These are phyloP conservation scores for Inga laurina DNA, from an alignment of 306 rosid genomes.

Conservation along the genomic window DNA sequence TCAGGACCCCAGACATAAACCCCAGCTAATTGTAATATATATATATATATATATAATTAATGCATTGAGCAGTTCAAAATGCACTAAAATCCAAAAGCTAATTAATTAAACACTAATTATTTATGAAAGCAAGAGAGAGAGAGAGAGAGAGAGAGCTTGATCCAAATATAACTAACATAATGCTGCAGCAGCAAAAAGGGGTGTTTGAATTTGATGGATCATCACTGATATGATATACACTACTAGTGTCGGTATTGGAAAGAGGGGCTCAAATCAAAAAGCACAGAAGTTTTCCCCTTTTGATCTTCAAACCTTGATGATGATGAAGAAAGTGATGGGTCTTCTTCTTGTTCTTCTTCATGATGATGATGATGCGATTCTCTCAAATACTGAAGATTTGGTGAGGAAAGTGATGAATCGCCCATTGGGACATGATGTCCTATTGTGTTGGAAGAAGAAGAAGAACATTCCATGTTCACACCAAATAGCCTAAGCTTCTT, in stretches of 20 bases:
- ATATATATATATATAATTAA: slow-evolving; percentile 5
- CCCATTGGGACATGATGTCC: slow-evolving; percentile 28
- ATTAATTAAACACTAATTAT: slow-evolving; percentile 23
- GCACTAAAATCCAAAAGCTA: slow-evolving; percentile 25
- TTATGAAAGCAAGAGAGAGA: neutral
- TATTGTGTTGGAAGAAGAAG: slow-evolving; percentile 6
- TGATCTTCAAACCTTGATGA: slow-evolving; percentile 45
- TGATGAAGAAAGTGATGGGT: slow-evolving; percentile 23
- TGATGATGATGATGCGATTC: slow-evolving; percentile 23
- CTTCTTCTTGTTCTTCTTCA: slow-evolving; percentile 6
- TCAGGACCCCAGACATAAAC: slow-evolving; percentile 32
- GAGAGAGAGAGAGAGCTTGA: neutral
- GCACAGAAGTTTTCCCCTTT: slow-evolving; percentile 48
- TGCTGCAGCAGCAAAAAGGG: slow-evolving; percentile 30
- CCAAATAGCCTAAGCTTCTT: slow-evolving; percentile 76
- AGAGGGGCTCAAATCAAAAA: slow-evolving; percentile 61
- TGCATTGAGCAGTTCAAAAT: slow-evolving; percentile 28
- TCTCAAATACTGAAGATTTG: slow-evolving; percentile 34
- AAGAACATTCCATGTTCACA: slow-evolving; percentile 75
- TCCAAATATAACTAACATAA: slow-evolving; percentile 7
- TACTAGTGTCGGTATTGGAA: slow-evolving; percentile 30
- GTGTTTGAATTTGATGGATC: neutral
- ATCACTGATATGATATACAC: neutral
- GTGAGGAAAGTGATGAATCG: slow-evolving; percentile 23
- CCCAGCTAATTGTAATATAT: slow-evolving; percentile 7